Evolutionary conservation across 1,284 basidiomycete genomes (phyloP).

Genomic region (Cystobasidiaceae sp.): DNA sequence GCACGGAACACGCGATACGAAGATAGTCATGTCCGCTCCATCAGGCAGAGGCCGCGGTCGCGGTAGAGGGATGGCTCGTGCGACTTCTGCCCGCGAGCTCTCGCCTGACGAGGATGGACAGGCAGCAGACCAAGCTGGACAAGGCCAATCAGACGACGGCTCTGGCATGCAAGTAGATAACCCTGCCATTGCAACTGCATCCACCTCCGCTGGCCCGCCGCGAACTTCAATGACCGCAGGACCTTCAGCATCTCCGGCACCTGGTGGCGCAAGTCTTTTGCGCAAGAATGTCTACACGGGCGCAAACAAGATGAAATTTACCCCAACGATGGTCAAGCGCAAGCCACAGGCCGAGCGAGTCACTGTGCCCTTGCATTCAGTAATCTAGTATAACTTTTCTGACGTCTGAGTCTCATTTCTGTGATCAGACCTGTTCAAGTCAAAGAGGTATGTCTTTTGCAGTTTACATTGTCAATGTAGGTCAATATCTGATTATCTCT

Average conservation of each 20-base stretch:
- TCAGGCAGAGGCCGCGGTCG: not conserved
- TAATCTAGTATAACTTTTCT: not conserved
- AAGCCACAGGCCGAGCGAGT: constrained; percentile 25
- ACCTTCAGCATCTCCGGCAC: not conserved
- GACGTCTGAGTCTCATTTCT: not conserved
- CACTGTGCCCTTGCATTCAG: not conserved
- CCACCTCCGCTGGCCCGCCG: not conserved
- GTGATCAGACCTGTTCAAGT: not conserved
- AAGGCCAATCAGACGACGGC: not conserved
- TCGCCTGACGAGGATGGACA: constrained; percentile 3
- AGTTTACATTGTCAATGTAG: not conserved
- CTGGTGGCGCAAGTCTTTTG: constrained; percentile 2
- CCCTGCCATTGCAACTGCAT: not conserved
- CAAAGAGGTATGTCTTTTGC: constrained; percentile 17
- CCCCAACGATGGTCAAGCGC: constrained; percentile 29
- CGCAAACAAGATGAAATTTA: constrained; percentile 31
- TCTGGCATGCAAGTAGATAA: not conserved
- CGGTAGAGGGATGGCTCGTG: not conserved
- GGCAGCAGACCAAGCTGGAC: not conserved
- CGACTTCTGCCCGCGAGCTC: constrained; percentile 6
- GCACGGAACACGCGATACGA: not conserved
- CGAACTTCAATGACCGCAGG: not conserved
- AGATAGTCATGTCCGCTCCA: constrained; percentile 1
- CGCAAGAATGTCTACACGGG: constrained; percentile 26
- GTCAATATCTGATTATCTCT: not conserved